Evolutionary conservation across 202 grass and related monocot species (phyloP), one percentile per base, ranked within the genome.

Genomic region (Saccharum hybrid): DNA sequence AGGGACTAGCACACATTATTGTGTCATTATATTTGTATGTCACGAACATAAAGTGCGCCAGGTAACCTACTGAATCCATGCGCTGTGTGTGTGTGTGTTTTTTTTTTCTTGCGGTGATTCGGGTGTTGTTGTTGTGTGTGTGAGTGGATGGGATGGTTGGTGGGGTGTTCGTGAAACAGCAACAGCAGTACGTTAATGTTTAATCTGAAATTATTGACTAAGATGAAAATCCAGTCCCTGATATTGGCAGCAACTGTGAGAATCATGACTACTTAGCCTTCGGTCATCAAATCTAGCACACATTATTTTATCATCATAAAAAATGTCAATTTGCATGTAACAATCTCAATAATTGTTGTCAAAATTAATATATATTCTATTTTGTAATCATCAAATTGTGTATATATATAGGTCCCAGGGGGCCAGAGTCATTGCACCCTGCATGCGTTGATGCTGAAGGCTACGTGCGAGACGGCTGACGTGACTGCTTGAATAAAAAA

Each of bases 171-270:
- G 1, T 51, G 48, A 51, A 51, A 51, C 15, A 18, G 15, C 48
- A 51, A 8, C 15, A 16, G 3, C 9, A 49, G 3, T 48, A 42
- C n/a, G 38, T 11, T 81, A 37, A 70, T 63, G 19, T 82, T 72
- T 46, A n/a, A 33, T 71, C n/a, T 82, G 10, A 38, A 60, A 46
- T 46, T n/a, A 63, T 72, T 72, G 57, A 51, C 30, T 14, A 22
- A 37, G 43, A 49, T 5, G 13, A 65, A 63, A 65, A 83, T 63
- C 38, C 14, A 42, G 15, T 65, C 14, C 43, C 36, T 56, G 45
- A 28, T 40, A 51, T 13, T 36, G 31, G 28, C 42, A 51, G 28
- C 26, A 14, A 66, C 28, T 51, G 10, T 10, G 42, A 51, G 39
- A 23, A 22, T 23, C 51, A 71, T 71, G 21, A 46, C 39, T 45